Conservation (phyloP, 495 filamentous ascomycete genomes). For the Penicillium coffeae region DNA sequence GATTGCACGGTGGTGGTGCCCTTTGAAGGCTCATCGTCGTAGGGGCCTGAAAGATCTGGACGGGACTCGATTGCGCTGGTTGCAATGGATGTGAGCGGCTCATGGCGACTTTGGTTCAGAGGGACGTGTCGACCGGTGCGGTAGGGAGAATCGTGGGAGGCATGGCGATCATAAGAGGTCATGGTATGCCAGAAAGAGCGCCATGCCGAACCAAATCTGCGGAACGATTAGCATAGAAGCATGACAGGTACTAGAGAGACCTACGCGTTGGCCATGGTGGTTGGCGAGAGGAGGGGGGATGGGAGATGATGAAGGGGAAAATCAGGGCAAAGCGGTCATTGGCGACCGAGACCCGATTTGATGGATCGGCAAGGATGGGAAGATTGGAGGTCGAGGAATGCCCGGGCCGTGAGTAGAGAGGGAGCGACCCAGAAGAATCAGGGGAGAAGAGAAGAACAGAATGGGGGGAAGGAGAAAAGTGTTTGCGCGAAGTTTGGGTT, state of each 20-base stretch:
- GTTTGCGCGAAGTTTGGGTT: neutral
- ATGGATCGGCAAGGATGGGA: neutral
- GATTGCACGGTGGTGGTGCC: slow-evolving; percentile 52
- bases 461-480: neutral
- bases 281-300: slow-evolving; percentile 2
- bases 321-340: slow-evolving; percentile 7
- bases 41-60: slow-evolving; percentile 67
- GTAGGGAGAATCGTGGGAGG: slow-evolving; percentile 81
- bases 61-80: slow-evolving; percentile 75
- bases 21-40: slow-evolving; percentile 61
- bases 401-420: neutral
- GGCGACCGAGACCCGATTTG: slow-evolving; percentile 6
- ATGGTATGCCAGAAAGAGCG: slow-evolving; percentile 94
- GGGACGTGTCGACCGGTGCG: slow-evolving; percentile 77
- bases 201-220: slow-evolving; percentile 60
- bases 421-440: neutral
- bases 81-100: slow-evolving; percentile 71
- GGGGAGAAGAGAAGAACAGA: neutral
- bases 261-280: slow-evolving; percentile 28
- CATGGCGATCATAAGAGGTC: slow-evolving; percentile 77
- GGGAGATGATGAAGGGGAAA: neutral
- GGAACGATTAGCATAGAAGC: neutral
- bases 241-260: slow-evolving; percentile 2
- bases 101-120: slow-evolving; percentile 65
- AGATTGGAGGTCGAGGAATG: neutral